These are phyloP conservation scores for Plasmodium chabaudi DNA, from an alignment of 169 alveolate species.

Conservation along the genomic window DNA sequence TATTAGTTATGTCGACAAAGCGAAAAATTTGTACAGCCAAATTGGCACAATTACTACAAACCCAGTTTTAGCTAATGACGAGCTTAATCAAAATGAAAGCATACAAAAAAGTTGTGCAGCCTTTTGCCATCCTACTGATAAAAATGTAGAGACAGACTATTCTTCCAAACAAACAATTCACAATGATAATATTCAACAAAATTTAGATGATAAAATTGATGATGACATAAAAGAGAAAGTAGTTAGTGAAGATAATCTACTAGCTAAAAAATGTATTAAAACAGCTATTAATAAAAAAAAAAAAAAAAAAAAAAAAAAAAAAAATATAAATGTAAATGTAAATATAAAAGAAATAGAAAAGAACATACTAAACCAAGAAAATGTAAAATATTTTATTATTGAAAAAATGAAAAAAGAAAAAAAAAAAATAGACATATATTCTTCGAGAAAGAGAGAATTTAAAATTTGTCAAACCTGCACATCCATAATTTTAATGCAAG, in stretches of 20 bases:
- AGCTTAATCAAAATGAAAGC: too few species aligned
- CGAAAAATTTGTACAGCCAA: background rate
- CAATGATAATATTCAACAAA: too few species aligned
- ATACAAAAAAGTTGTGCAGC: too few species aligned
- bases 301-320: conserved; percentile 26
- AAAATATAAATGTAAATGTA: conserved; percentile 20
- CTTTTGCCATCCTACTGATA: too few species aligned
- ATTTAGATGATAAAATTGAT: too few species aligned
- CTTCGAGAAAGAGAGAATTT: conserved; percentile 23
- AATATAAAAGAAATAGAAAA: conserved; percentile 1
- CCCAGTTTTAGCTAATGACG: too few species aligned
- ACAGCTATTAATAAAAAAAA: background rate
- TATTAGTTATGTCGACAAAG: conserved; percentile 1
- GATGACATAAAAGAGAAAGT: too few species aligned
- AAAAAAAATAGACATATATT: background rate
- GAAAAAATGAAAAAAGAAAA: conserved; percentile 27
- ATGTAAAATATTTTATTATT: conserved; percentile 7
- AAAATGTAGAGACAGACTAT: too few species aligned
- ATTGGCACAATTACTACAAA: too few species aligned
- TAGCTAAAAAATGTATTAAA: too few species aligned
- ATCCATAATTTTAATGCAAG: conserved; percentile 16
- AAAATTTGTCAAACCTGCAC: conserved; percentile 51
- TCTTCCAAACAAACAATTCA: too few species aligned
- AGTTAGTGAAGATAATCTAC: too few species aligned
- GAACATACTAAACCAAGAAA: background rate